phyloP scores from a whole-genome alignment of 306 rosid genomes.

The Fagus crenata region DNA sequence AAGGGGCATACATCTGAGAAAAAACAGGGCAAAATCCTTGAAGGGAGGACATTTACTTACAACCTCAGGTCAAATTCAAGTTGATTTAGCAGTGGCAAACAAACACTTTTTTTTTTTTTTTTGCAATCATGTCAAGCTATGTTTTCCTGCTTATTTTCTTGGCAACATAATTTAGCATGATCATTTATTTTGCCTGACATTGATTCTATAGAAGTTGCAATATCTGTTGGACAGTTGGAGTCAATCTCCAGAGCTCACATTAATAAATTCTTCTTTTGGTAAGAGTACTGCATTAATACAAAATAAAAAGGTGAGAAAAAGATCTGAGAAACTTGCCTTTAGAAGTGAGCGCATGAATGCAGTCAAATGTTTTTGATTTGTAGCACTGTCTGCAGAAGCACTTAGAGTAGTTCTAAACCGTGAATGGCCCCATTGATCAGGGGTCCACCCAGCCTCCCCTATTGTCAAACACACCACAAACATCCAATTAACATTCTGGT shows the following conservation, averaged over 20 bases:
- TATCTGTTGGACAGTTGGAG: neutral
- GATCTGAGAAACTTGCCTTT: constrained; percentile 55
- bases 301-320: constrained; percentile 10
- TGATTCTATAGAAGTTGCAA: constrained; percentile 1
- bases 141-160: neutral
- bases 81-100: neutral
- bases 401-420: constrained; percentile 53
- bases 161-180: constrained; percentile 10
- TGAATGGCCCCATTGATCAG: constrained; percentile 93
- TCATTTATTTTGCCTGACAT: neutral
- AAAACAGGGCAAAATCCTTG: neutral
- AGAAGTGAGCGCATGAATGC: constrained; percentile 78
- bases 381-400: constrained; percentile 57
- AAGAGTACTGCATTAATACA: constrained; percentile 6
- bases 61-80: neutral
- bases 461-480: constrained; percentile 39
- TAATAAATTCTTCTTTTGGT: constrained; percentile 5
- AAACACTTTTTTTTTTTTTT: neutral
- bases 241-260: neutral
- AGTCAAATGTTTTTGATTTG: constrained; percentile 68
- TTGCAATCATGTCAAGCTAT: neutral
- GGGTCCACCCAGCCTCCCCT: constrained; percentile 97
- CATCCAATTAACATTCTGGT: constrained; percentile 22
- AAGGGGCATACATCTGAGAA: neutral
- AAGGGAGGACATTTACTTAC: neutral